Base-by-base conservation (phyloP, 345 rosid species). In the Gossypium thurberi region DNA sequence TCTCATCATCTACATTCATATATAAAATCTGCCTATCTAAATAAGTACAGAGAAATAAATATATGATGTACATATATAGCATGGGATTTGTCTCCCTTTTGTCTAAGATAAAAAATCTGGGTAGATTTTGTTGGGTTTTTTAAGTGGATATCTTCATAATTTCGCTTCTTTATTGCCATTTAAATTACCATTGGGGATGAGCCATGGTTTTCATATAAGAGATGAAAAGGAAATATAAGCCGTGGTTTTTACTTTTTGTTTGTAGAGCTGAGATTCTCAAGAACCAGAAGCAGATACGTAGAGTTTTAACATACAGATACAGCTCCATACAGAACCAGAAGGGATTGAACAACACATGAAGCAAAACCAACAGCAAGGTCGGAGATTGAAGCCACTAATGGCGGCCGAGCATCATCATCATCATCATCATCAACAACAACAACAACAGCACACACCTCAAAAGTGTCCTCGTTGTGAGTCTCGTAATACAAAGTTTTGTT, bases 381-480 rank as follows among this genome's bases (percentile, higher is more conserved):
- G 79, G 73, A 82, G 82, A 51, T 23, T 80, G 79, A 77, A 78
- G 65, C 21, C 76, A 67, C 2, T 42, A 44, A 63, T 65, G 55
- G 72, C 62, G 9, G 69, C 53, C 13, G 74, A 71, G 10, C 61
- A 72, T 48, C 71, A 28, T 8, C 71, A 56, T 37, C 65, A 3
- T 48, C 72, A 74, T 8, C 69, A n/a, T 25, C 26, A 25, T 4
- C 78, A 59, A 2, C 81, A 51, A n/a, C 80, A 65, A 6, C 79
- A 65, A 12, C 87, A 52, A 25, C 79, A 50, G 9, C 79, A 57
- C 14, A 84, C 50, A 46, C 84, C 83, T 1, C 83, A 82, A 60
- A 85, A 79, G 69, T 89, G 94, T 28, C 94, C 94, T 28, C 85
- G 94, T 2, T 89, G 94, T 14, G 88, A 89, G 14, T 89, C 94